phyloP scores from a whole-genome alignment of 164 flowering plant genomes.

The Kingdonia uniflora region DNA sequence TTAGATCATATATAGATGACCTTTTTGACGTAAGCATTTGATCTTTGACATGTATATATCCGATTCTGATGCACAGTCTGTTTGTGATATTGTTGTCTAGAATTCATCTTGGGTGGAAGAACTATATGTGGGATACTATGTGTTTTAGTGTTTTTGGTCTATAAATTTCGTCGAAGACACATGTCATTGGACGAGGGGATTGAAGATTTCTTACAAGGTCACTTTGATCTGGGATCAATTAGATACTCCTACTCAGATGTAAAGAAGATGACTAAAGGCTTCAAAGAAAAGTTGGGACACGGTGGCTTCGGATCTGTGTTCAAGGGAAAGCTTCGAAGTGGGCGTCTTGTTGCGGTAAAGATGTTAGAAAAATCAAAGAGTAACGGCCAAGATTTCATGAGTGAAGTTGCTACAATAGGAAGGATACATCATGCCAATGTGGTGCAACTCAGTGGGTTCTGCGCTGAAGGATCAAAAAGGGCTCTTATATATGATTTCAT shows the following conservation, averaged over 20 bases:
- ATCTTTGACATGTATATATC: too few relatives aligned
- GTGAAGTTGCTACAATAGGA: conserved; percentile 10
- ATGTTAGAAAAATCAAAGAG: background rate
- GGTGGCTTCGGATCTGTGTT: conserved; percentile 8
- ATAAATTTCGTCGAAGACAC: too few relatives aligned
- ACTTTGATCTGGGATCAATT: background rate
- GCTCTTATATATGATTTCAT: conserved; percentile 9
- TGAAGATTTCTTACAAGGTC: conserved; percentile 6
- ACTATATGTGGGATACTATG: too few relatives aligned
- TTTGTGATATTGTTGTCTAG: too few relatives aligned
- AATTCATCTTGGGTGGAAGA: too few relatives aligned
- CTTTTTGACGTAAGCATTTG: too few relatives aligned
- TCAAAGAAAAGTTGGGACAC: conserved; percentile 7
- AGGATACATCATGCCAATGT: conserved; percentile 9
- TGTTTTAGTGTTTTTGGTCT: too few relatives aligned
- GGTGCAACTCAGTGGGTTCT: conserved; percentile 2
- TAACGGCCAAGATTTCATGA: conserved; percentile 10
- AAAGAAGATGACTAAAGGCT: conserved; percentile 6
- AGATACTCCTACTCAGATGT: conserved; percentile 7
- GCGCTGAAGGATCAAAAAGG: conserved; percentile 1
- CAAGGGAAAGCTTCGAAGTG: conserved; percentile 6
- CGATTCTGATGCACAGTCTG: too few relatives aligned
- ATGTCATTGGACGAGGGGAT: background rate
- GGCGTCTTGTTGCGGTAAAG: conserved; percentile 5
- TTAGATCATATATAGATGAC: too few relatives aligned